Percentiles rank a stretch among this genome's conserved stretches.
These are phyloP conservation scores for Sonneratia caseolaris DNA, from an alignment of 345 rosid species.

Conservation along the genomic window DNA sequence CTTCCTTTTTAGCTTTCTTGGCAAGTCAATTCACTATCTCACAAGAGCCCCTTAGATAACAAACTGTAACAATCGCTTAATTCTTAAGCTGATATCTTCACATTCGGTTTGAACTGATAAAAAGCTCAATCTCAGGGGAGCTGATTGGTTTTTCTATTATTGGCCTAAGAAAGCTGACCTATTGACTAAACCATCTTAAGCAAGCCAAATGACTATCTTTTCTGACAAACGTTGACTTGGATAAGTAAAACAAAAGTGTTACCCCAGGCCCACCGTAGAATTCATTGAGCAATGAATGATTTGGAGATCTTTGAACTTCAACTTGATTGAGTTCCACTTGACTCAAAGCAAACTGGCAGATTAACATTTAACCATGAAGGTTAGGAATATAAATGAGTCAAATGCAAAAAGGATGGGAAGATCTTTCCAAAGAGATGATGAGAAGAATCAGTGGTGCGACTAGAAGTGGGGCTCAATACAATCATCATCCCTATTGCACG, in stretches of 20 bases:
- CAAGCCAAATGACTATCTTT: neutral
- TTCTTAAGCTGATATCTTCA: neutral
- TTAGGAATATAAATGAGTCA: neutral
- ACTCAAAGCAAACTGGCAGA: too few species aligned
- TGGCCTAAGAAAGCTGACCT: neutral
- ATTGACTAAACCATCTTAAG: neutral
- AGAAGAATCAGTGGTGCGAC: neutral
- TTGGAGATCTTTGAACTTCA: neutral
- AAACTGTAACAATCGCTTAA: neutral
- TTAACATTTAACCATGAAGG: too few species aligned
- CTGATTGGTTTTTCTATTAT: too few species aligned
- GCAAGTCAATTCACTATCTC: neutral
- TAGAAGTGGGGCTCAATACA: constrained; percentile 6
- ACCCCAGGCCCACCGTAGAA: too few species aligned
- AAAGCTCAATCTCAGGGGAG: neutral
- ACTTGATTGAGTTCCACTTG: neutral
- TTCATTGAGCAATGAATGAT: too few species aligned
- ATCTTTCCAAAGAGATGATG: neutral
- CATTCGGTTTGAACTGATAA: neutral
- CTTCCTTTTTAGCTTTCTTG: neutral
- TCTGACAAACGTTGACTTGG: neutral
- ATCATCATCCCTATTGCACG: constrained; percentile 20
- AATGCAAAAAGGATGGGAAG: neutral
- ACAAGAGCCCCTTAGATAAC: neutral
- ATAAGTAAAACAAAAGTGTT: neutral